Percentiles rank a stretch among this genome's conserved stretches.
phyloP scores from a whole-genome alignment of 2,329 filamentous ascomycete species.

The Ophiostoma ulmi region DNA sequence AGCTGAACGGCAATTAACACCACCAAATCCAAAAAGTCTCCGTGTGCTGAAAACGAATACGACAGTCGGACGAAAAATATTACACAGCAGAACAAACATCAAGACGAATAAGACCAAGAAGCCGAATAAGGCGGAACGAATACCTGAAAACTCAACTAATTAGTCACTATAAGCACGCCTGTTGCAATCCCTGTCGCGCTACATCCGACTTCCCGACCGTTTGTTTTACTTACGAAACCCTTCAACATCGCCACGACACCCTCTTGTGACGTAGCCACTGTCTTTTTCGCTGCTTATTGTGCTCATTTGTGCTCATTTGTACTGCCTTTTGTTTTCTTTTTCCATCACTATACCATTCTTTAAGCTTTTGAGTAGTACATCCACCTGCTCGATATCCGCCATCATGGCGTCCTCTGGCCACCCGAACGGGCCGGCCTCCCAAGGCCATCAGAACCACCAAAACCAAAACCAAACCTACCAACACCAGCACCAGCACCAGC shows the following conservation, averaged over 20 bases:
- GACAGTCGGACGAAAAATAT: not conserved
- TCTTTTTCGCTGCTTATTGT: not conserved
- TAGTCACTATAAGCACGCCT: not conserved
- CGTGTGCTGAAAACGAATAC: constrained; percentile 5
- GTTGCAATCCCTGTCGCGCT: constrained; percentile 1
- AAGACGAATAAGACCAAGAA: not conserved
- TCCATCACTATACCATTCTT: not conserved
- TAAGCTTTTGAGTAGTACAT: not conserved
- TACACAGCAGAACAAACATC: not conserved
- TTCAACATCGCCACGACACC: not conserved
- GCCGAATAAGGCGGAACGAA: not conserved
- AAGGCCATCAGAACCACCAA: not conserved
- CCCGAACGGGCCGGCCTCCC: constrained; percentile 2
- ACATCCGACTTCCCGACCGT: constrained; percentile 2
- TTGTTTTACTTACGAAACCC: not conserved
- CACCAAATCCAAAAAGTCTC: not conserved
- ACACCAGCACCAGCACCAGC: not conserved
- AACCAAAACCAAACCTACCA: not conserved
- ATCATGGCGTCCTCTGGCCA: constrained; percentile 13
- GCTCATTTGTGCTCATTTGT: too few relatives aligned
- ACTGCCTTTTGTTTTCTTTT: not conserved
- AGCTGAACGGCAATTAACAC: not conserved
- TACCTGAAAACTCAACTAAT: not conserved
- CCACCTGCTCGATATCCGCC: not conserved
- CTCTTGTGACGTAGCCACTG: not conserved